Percentiles rank a stretch among this genome's conserved stretches.
phyloP scores from a whole-genome alignment of 2,329 filamentous ascomycete species.

The Coniella lustricola region DNA sequence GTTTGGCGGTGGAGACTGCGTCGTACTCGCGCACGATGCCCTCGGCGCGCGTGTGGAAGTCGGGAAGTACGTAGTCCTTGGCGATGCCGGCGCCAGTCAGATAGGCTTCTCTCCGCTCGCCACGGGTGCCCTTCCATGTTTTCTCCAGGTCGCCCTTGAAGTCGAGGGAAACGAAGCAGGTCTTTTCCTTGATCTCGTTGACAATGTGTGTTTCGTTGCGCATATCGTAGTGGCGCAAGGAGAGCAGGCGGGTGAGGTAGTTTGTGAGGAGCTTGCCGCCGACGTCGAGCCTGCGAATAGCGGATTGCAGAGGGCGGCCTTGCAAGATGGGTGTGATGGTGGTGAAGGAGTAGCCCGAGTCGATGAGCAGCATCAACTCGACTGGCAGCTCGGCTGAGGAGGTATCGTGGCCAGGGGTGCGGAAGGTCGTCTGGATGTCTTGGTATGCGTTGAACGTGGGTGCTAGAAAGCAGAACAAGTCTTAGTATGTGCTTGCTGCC shows the following conservation, averaged over 20 bases:
- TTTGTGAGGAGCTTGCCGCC: slow-evolving; percentile 93
- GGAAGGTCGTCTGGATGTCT: slow-evolving; percentile 64
- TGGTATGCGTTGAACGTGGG: slow-evolving; percentile 76
- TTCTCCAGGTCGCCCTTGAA: slow-evolving; percentile 73
- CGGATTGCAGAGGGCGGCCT: slow-evolving; percentile 72
- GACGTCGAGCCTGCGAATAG: slow-evolving; percentile 77
- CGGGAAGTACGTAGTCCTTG: slow-evolving; percentile 87
- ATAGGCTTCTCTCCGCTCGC: slow-evolving; percentile 46
- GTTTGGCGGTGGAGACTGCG: slow-evolving; percentile 46
- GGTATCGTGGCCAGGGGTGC: slow-evolving; percentile 44
- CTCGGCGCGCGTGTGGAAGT: slow-evolving; percentile 54
- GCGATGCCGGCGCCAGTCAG: slow-evolving; percentile 55
- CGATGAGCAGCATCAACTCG: slow-evolving; percentile 81
- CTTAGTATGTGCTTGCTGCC: neutral
- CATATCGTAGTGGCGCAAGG: slow-evolving; percentile 90
- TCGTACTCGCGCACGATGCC: slow-evolving; percentile 76
- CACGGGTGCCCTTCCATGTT: slow-evolving; percentile 71
- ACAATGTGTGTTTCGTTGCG: slow-evolving; percentile 88
- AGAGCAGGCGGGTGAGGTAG: slow-evolving; percentile 82
- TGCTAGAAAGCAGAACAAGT: slow-evolving; percentile 36
- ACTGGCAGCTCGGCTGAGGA: slow-evolving; percentile 46
- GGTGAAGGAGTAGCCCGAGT: slow-evolving; percentile 89
- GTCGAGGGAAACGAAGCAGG: slow-evolving; percentile 74
- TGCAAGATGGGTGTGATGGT: slow-evolving; percentile 80
- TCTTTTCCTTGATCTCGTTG: slow-evolving; percentile 90